These are phyloP conservation scores for Hibiscus syriacus DNA, from an alignment of 345 rosid genomes.

Conservation along the genomic window DNA sequence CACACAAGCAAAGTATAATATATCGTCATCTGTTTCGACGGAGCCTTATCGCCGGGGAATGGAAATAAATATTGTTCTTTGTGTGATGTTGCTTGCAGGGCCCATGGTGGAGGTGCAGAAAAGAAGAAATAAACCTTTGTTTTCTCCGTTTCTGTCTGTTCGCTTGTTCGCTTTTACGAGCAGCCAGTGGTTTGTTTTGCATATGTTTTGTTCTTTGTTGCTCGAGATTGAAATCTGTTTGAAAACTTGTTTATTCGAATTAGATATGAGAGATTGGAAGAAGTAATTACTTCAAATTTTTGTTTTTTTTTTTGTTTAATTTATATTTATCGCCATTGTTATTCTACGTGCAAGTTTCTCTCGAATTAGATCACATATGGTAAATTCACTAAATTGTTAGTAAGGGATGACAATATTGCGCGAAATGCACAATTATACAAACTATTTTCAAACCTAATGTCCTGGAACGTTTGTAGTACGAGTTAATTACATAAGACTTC, in stretches of 20 bases:
- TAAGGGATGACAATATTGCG: no score
- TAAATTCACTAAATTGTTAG: no score
- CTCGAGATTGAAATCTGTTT: neutral
- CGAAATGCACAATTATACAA: no score
- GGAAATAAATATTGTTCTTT: neutral
- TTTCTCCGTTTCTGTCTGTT: neutral
- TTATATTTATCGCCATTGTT: neutral
- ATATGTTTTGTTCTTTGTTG: neutral
- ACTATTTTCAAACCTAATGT: no score
- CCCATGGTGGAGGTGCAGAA: no score
- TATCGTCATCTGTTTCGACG: neutral
- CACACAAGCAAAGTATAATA: neutral
- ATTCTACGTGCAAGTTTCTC: neutral
- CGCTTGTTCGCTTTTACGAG: neutral
- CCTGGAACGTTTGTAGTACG: no score
- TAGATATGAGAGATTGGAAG: slow-evolving; percentile 15
- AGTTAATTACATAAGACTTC: no score
- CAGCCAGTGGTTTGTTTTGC: slow-evolving; percentile 11
- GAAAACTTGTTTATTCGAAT: slow-evolving; percentile 7
- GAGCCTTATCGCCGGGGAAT: neutral
- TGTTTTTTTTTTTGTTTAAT: neutral
- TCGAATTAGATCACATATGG: no score
- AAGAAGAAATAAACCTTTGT: slow-evolving; percentile 47
- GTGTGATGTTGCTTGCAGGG: slow-evolving; percentile 23
- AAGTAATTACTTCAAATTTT: neutral